phyloP scores from a whole-genome alignment of 2,329 filamentous ascomycete genomes.

The Xylariaceae sp. region DNA sequence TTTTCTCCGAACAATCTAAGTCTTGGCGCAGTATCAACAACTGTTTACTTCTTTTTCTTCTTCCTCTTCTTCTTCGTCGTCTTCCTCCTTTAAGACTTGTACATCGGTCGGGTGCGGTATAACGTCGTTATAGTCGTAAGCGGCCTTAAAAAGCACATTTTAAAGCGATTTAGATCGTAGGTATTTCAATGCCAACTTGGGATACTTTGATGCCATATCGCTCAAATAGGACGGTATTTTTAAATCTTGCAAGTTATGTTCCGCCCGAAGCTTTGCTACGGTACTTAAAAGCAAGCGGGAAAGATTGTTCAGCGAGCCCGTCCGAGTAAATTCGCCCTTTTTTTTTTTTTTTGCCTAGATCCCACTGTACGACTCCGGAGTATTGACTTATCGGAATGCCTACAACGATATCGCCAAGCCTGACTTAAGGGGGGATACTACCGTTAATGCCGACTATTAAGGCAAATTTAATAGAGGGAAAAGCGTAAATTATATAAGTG shows the following conservation, averaged over 20 bases:
- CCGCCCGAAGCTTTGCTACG: slow-evolving; percentile 11
- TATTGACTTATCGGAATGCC: slow-evolving; percentile 11
- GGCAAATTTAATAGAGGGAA: slow-evolving; percentile 34
- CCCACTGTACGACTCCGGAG: slow-evolving; percentile 26
- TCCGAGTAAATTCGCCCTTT: slow-evolving; percentile 15
- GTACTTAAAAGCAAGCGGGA: slow-evolving; percentile 19
- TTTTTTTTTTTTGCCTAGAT: slow-evolving; percentile 21
- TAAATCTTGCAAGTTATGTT: slow-evolving; percentile 7
- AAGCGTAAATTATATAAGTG: slow-evolving; percentile 30
- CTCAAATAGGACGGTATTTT: slow-evolving; percentile 20
- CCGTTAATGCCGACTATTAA: slow-evolving; percentile 44
- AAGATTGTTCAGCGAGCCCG: slow-evolving; percentile 19
- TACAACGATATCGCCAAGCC: slow-evolving; percentile 29
- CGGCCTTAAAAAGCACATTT: slow-evolving; percentile 16
- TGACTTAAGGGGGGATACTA: slow-evolving; percentile 20
- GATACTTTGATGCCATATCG: slow-evolving; percentile 15
- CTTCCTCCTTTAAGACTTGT: slow-evolving; percentile 1
- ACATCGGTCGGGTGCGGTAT: not conserved
- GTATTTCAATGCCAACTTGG: slow-evolving; percentile 18
- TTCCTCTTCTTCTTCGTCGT: slow-evolving; percentile 14
- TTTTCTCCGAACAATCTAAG: slow-evolving; percentile 14
- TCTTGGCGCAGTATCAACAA: slow-evolving; percentile 18
- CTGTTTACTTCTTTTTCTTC: slow-evolving; percentile 10
- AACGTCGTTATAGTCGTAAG: slow-evolving; percentile 3
- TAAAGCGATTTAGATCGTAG: slow-evolving; percentile 13